Conservation (phyloP, 2,329 filamentous ascomycete genomes). For the Penicillium brevicompactum region DNA sequence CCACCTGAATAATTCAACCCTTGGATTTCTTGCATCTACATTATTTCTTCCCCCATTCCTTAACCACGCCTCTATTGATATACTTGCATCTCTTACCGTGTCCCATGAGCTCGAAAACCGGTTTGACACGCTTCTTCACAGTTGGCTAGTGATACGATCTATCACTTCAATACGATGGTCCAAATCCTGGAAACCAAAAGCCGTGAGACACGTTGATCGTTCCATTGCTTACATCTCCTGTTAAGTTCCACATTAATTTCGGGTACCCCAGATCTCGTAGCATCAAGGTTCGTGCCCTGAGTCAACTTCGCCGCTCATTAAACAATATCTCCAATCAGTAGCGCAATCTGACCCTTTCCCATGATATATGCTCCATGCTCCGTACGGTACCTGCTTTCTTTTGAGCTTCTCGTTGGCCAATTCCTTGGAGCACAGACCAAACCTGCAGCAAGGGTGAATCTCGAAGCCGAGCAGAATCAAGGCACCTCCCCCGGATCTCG, state of each 20-base stretch:
- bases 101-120: constrained; percentile 6
- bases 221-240: background rate
- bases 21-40: constrained; percentile 1
- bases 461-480: constrained; percentile 12
- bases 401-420: background rate
- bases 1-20: background rate
- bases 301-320: background rate
- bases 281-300: background rate
- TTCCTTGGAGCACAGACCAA: constrained; percentile 27
- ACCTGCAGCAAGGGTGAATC: constrained; percentile 29
- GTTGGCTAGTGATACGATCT: background rate
- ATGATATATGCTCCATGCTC: too few relatives aligned
- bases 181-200: background rate
- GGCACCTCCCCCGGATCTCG: constrained; percentile 12
- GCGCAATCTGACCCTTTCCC: too few relatives aligned
- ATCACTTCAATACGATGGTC: background rate
- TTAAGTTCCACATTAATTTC: background rate
- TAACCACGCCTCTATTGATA: constrained; percentile 6
- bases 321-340: too few relatives aligned
- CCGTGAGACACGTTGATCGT: background rate
- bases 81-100: constrained; percentile 4
- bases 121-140: constrained; percentile 10
- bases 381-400: background rate
- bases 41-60: background rate
- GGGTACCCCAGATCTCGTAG: background rate